Base-by-base conservation (phyloP, 2,329 filamentous ascomycete genomes). In the Scopulariopsis brevicaulis region DNA sequence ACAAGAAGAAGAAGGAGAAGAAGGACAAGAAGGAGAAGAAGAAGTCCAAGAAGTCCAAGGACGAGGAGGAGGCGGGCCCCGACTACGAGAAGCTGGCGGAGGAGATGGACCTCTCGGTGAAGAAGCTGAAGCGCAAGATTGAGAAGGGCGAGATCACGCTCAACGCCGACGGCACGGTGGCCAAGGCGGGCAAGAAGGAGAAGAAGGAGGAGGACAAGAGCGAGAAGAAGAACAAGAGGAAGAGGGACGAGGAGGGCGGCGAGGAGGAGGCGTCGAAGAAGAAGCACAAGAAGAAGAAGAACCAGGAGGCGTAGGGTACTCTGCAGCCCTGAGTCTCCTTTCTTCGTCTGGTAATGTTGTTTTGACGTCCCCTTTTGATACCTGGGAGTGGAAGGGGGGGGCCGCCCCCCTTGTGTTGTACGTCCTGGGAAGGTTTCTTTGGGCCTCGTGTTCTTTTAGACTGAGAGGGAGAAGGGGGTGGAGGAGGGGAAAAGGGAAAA, bases 101-200 rank as follows among this genome's bases (percentile, higher is more conserved):
- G 60, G 77, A 81, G 63, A 82, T 85, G 10, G 87, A 86, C 61
- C 76, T 91, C 60, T 87, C 85, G 8, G 81, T 88, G 57, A 83
- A 83, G 75, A 87, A 89, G 74, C 91, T 90, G 74, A 84, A 87
- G 77, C 80, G 85, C 70, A 90, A 90, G 78, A 84, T 84, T 63
- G 87, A 89, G 73, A 81, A 85, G 61, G 88, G 88, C 43, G 86
- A 90, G 66, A 86, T 91, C 62, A 77, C 83, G 67, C 74, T 90
- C 62, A 79, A 78, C 64, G 73, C 74, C 14, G 81, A 87, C 61
- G 87, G 87, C 59, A 84, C 79, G 56, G 83, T 8, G 28, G 28
- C 87, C 48, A 77, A 82, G 64, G 77, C 88, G 4, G 72, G 85
- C 65, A 88, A 83, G 76, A 90, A 90, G 79, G 89, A 89, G 79